Evolutionary conservation across 495 filamentous ascomycete species (phyloP).

Genomic region (Talaromyces nanjingensis): DNA sequence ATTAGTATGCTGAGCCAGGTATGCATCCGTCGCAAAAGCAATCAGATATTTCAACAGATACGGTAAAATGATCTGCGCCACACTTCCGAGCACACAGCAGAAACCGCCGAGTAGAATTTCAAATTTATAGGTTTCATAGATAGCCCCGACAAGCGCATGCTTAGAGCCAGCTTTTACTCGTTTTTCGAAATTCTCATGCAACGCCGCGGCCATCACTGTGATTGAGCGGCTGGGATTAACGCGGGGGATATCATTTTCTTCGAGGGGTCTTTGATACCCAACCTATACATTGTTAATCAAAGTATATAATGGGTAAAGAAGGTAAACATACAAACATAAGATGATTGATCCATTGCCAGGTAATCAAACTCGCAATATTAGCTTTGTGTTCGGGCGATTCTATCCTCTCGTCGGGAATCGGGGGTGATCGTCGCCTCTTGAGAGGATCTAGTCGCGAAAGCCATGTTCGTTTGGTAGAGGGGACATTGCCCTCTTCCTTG

Average conservation of each 20-base stretch:
- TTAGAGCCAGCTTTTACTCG: slow-evolving; percentile 60
- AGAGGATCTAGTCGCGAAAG: slow-evolving; percentile 49
- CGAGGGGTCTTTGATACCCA: slow-evolving; percentile 78
- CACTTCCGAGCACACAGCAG: slow-evolving; percentile 60
- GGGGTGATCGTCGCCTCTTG: slow-evolving; percentile 39
- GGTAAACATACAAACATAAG: slow-evolving; percentile 39
- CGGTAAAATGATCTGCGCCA: slow-evolving; percentile 67
- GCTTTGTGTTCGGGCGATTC: slow-evolving; percentile 48
- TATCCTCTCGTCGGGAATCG: slow-evolving; percentile 45
- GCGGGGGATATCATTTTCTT: slow-evolving; percentile 76
- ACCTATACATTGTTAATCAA: slow-evolving; percentile 10
- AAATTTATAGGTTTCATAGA: slow-evolving; percentile 78
- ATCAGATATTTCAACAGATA: slow-evolving; percentile 71
- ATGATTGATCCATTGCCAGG: slow-evolving; percentile 56
- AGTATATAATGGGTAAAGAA: no score
- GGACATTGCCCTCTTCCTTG: slow-evolving; percentile 5
- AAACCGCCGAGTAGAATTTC: slow-evolving; percentile 81
- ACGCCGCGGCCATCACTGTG: slow-evolving; percentile 54
- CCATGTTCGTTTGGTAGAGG: slow-evolving; percentile 14
- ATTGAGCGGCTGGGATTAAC: slow-evolving; percentile 74
- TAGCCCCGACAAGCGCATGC: slow-evolving; percentile 66
- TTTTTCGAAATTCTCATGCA: slow-evolving; percentile 59
- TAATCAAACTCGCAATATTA: slow-evolving; percentile 43
- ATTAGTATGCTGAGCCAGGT: slow-evolving; percentile 46
- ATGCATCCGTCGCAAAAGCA: slow-evolving; percentile 70